Evolutionary conservation across 495 filamentous ascomycete species (phyloP), one percentile per base, ranked within the genome.

Genomic region (Clohesyomyces aquaticus): DNA sequence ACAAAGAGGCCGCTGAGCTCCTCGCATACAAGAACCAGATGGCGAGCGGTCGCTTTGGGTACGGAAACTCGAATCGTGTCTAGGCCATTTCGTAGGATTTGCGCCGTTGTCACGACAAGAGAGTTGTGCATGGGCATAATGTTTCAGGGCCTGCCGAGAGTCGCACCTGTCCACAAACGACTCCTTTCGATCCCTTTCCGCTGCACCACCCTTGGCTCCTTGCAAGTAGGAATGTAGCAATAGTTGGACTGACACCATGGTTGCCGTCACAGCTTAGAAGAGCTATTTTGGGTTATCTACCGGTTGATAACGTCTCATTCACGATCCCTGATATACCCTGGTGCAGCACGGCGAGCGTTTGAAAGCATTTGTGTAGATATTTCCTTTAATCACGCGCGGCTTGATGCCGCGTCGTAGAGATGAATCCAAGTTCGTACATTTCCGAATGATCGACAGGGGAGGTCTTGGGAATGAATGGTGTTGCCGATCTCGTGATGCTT

Each of bases 1-100:
- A 83, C 69, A 78, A 78, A 48, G 85, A 90, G 63, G 84, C 83
- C 4, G 75, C 80, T n/a, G 88, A 90, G 74, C 77, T 88, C 60
- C 77, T 85, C 69, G 80, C 82, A 51, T 86, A 75, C 70, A 77
- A 82, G 65, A 12, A 29, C 1, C 45, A 65, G 26, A 63, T 58
- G 53, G 56, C 66, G 0, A 18, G 11, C 18, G 62, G 58, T 3
- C 3, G 38, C 1, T 58, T 55, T 21, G 42, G 50, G 4, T 42
- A 65, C 19, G 50, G 59, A 2, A 47, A 59, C 25, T n/a, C n/a
- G n/a, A 45, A 38, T 12, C 61, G 61, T n/a, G 28, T 65, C 35
- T 65, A 26, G 58, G 45, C 1, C 12, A n/a, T 14, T 12, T 46
- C 23, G 27, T 19, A 49, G 45, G 9, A 12, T 45, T 18, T 11